These are phyloP conservation scores for Apiospora hydei DNA, from an alignment of 2,329 filamentous ascomycete genomes.

Conservation along the genomic window DNA sequence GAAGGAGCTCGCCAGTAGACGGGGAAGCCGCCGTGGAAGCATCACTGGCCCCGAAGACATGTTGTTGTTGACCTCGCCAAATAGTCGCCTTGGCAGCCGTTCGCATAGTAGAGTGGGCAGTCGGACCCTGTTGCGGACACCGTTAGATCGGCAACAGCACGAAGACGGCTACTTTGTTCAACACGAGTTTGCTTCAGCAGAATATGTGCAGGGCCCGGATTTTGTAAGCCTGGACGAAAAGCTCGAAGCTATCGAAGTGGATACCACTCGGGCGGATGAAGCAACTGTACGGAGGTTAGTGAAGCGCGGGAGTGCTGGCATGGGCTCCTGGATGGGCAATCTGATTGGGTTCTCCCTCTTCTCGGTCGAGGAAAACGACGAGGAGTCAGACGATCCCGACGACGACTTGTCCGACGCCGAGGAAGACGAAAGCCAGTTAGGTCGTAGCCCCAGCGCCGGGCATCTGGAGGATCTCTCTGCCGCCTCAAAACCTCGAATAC, in stretches of 20 bases:
- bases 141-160: constrained; percentile 46
- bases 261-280: constrained; percentile 63
- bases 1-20: constrained; percentile 56
- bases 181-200: constrained; percentile 41
- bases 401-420: constrained; percentile 46
- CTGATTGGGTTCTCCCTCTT: constrained; percentile 69
- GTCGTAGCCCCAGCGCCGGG: constrained; percentile 48
- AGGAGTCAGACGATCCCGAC: constrained; percentile 52
- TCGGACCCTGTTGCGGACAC: constrained; percentile 51
- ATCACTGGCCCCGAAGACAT: constrained; percentile 48
- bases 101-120: constrained; percentile 53
- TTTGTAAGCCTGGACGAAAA: constrained; percentile 69
- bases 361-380: constrained; percentile 66
- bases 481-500: constrained; percentile 52
- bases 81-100: constrained; percentile 57
- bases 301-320: constrained; percentile 57
- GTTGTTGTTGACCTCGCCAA: constrained; percentile 44
- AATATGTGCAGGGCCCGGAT: constrained; percentile 60
- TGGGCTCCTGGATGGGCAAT: constrained; percentile 66
- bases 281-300: constrained; percentile 64
- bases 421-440: constrained; percentile 46
- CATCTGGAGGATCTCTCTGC: constrained; percentile 42
- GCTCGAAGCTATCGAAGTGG: constrained; percentile 60
- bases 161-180: constrained; percentile 51
- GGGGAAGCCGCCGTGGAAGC: constrained; percentile 56